These are phyloP conservation scores for Penicillium sp. DNA, from an alignment of 2,329 filamentous ascomycete genomes.

Conservation along the genomic window DNA sequence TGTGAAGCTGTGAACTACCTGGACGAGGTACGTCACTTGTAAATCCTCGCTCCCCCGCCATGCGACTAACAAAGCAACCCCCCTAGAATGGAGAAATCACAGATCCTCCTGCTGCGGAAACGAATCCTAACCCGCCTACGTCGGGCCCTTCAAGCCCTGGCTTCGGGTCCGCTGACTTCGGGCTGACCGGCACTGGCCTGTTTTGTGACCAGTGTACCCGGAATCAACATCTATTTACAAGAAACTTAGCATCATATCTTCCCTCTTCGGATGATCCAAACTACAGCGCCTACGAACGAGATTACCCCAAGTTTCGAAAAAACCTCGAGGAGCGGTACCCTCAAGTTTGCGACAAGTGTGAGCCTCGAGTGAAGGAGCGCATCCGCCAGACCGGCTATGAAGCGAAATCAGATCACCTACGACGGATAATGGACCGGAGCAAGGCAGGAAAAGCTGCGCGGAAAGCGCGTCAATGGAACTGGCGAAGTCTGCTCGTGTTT, in stretches of 20 bases:
- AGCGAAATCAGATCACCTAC: conserved; percentile 80
- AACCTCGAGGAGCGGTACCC: conserved; percentile 83
- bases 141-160: conserved; percentile 54
- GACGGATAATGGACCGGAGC: conserved; percentile 73
- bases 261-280: conserved; percentile 68
- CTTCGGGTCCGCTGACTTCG: conserved; percentile 35
- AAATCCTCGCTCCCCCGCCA: conserved; percentile 17
- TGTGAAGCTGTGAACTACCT: conserved; percentile 91
- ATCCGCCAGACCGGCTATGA: conserved; percentile 76
- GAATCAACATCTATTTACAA: conserved; percentile 83
- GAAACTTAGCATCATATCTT: conserved; percentile 79
- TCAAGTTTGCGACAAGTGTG: conserved; percentile 82
- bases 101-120: conserved; percentile 74
- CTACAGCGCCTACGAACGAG: conserved; percentile 70
- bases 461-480: conserved; percentile 43
- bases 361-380: conserved; percentile 71
- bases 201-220: conserved; percentile 82
- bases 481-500: conserved; percentile 50
- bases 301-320: conserved; percentile 71
- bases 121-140: conserved; percentile 44
- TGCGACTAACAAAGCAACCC: conserved; percentile 26
- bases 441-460: conserved; percentile 41
- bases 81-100: conserved; percentile 81
- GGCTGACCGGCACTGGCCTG: conserved; percentile 43
- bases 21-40: conserved; percentile 70